phyloP scores from a whole-genome alignment of 306 rosid genomes.

The Fagus sylvatica region DNA sequence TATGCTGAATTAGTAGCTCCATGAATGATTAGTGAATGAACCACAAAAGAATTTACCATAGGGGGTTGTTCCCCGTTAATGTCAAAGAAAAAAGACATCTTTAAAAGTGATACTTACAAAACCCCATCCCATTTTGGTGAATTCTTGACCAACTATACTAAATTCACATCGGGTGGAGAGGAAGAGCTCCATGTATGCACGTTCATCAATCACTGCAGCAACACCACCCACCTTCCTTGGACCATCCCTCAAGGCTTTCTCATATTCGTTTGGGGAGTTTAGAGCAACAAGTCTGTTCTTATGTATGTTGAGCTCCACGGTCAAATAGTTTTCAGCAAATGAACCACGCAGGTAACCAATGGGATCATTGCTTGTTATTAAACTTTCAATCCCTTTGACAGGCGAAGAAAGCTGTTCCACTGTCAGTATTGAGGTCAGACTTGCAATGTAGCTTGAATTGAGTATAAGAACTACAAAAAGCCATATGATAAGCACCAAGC shows the following conservation, averaged over 20 bases:
- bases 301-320: conserved; percentile 53
- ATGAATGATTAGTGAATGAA: too few relatives aligned
- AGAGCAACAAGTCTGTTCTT: conserved; percentile 76
- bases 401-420: conserved; percentile 78
- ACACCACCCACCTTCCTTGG: conserved; percentile 79
- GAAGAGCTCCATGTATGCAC: conserved; percentile 76
- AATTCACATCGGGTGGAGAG: conserved; percentile 78
- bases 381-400: conserved; percentile 77
- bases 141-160: conserved; percentile 79
- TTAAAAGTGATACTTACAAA: conserved; percentile 61
- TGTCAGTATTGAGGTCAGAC: conserved; percentile 95
- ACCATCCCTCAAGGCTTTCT: conserved; percentile 66
- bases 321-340: conserved; percentile 53
- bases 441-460: conserved; percentile 93
- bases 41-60: too few relatives aligned
- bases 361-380: conserved; percentile 53
- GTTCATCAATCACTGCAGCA: conserved; percentile 78
- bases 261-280: conserved; percentile 51
- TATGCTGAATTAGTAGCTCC: too few relatives aligned
- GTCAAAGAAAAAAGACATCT: background rate
- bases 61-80: too few relatives aligned
- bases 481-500: conserved; percentile 85
- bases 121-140: conserved; percentile 96
- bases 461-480: conserved; percentile 88
- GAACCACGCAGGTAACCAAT: conserved; percentile 80